phyloP scores from a whole-genome alignment of 257 asterid species.

The Primulina huaijiensis region DNA sequence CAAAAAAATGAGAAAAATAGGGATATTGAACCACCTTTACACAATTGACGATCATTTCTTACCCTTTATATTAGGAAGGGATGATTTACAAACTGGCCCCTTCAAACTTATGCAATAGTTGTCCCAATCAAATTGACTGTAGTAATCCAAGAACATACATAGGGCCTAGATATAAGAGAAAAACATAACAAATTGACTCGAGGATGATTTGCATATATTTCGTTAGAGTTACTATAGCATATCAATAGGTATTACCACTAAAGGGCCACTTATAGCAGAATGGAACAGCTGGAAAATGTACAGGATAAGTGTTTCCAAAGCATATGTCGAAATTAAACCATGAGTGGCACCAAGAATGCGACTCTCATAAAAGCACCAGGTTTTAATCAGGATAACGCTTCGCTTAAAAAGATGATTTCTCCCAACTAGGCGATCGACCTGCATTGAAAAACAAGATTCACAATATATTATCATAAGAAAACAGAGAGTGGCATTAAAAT shows the following conservation, averaged over 20 bases:
- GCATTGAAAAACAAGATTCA: constrained; percentile 25
- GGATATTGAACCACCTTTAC: neutral
- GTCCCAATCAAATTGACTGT: constrained; percentile 53
- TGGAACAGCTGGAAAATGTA: constrained; percentile 43
- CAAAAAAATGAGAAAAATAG: constrained; percentile 5
- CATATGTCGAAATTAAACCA: constrained; percentile 66
- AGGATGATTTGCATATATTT: neutral
- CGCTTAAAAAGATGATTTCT: constrained; percentile 76
- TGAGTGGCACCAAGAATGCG: constrained; percentile 89
- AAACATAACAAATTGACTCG: constrained; percentile 15
- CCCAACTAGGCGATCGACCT: constrained; percentile 79
- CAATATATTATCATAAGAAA: constrained; percentile 2
- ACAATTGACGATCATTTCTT: constrained; percentile 15
- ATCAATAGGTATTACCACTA: neutral
- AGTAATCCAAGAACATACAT: constrained; percentile 41
- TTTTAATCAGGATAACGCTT: constrained; percentile 69
- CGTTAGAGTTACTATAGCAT: neutral
- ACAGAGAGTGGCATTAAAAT: neutral
- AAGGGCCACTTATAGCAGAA: constrained; percentile 35
- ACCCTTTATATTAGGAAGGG: constrained; percentile 42
- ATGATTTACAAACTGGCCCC: constrained; percentile 44
- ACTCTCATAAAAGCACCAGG: constrained; percentile 90
- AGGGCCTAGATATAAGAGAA: constrained; percentile 32
- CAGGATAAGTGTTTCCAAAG: constrained; percentile 43
- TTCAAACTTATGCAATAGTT: constrained; percentile 39